phyloP scores from a whole-genome alignment of 1,139 yeast genomes.

The Taiozyma sp. region DNA sequence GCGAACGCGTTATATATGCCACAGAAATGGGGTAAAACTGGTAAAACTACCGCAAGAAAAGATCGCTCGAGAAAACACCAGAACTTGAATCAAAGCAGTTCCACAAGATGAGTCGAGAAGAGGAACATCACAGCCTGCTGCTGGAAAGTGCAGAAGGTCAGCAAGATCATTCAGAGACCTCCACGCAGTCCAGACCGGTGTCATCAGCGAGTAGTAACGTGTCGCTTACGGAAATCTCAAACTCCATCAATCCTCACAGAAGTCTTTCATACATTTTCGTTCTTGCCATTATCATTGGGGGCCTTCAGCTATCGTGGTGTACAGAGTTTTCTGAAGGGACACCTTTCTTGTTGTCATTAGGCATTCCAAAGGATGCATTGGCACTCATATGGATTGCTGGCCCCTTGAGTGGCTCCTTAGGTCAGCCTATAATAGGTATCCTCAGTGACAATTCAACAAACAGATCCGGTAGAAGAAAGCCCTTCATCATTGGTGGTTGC shows the following conservation, averaged over 20 bases:
- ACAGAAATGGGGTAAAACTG: neutral
- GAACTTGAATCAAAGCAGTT: neutral
- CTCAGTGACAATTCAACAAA: constrained; percentile 44
- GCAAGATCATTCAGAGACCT: neutral
- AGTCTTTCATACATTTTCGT: constrained; percentile 37
- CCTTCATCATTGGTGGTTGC: constrained; percentile 50
- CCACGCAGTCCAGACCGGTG: neutral
- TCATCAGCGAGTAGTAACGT: constrained; percentile 7
- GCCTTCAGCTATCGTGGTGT: constrained; percentile 48
- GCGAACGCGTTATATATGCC: neutral
- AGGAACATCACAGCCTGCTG: neutral
- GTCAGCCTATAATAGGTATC: constrained; percentile 55
- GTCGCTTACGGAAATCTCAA: constrained; percentile 10
- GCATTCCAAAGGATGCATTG: constrained; percentile 44
- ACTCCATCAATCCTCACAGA: constrained; percentile 33
- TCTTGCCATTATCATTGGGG: constrained; percentile 43
- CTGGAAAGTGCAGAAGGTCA: neutral
- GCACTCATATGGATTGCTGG: constrained; percentile 61
- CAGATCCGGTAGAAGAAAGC: constrained; percentile 44
- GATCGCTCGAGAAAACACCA: neutral
- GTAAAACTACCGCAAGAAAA: neutral
- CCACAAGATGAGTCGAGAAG: neutral
- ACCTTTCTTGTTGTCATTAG: constrained; percentile 43
- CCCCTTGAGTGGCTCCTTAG: constrained; percentile 52
- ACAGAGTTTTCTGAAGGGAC: constrained; percentile 51